Conservation (phyloP, 371 early-diverging fungal genomes). For the Capillidium rhysosporum region DNA sequence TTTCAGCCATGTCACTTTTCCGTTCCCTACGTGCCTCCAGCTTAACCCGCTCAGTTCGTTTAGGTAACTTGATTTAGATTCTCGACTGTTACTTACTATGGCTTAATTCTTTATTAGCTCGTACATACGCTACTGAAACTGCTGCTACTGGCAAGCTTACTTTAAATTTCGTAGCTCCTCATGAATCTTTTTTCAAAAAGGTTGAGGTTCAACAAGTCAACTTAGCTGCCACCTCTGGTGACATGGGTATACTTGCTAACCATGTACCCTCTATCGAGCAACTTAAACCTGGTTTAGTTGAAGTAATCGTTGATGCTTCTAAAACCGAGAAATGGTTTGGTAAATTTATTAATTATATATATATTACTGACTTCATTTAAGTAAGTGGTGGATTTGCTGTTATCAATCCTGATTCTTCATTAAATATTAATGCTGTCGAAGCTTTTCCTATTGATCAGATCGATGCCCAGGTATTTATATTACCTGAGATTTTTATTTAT, state of each 20-base stretch:
- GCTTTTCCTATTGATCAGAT: slow-evolving; percentile 78
- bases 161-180: slow-evolving; percentile 79
- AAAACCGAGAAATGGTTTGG: slow-evolving; percentile 86
- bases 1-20: too few species aligned
- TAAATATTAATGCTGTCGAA: slow-evolving; percentile 95
- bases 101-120: slow-evolving; percentile 16
- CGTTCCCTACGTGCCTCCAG: too few species aligned
- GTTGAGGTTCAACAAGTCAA: slow-evolving; percentile 81
- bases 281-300: slow-evolving; percentile 82
- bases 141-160: slow-evolving; percentile 45
- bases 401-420: slow-evolving; percentile 87
- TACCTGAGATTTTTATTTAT: neutral
- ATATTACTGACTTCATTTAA: slow-evolving; percentile 11
- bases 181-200: slow-evolving; percentile 65
- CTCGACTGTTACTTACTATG: too few species aligned
- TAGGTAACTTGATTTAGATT: too few species aligned
- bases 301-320: slow-evolving; percentile 52
- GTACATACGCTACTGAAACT: slow-evolving; percentile 59
- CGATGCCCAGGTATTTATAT: slow-evolving; percentile 36
- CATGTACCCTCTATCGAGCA: slow-evolving; percentile 95
- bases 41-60: too few species aligned
- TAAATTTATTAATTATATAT: slow-evolving; percentile 14
- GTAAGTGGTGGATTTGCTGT: slow-evolving; percentile 94
- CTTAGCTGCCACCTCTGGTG: slow-evolving; percentile 81
- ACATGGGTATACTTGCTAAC: slow-evolving; percentile 95